phyloP scores from a whole-genome alignment of 495 filamentous ascomycete genomes.

The Penicillium taxi region DNA sequence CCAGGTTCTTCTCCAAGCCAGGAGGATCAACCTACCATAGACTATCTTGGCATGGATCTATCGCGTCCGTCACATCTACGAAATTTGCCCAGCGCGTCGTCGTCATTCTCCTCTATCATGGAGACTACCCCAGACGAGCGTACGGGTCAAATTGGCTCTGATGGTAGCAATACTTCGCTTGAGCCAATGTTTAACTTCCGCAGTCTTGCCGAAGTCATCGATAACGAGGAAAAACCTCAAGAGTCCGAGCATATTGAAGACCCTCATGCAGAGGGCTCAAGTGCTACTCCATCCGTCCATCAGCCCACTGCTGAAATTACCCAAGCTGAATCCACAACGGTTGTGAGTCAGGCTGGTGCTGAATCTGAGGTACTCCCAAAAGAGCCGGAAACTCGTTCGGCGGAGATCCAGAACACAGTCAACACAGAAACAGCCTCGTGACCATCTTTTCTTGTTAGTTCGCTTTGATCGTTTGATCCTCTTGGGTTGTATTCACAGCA shows the following conservation, averaged over 20 bases:
- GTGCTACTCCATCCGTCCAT: conserved; percentile 13
- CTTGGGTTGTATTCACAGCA: conserved; percentile 6
- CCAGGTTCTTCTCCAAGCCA: conserved; percentile 8
- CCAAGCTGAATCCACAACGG: conserved; percentile 4
- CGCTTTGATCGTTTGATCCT: not conserved
- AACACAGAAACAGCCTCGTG: conserved; percentile 26
- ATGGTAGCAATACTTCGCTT: conserved; percentile 45
- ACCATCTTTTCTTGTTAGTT: conserved; percentile 4
- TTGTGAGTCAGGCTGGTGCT: conserved; percentile 7
- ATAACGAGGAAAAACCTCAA: conserved; percentile 49
- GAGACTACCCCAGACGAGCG: conserved; percentile 53
- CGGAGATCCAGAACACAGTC: conserved; percentile 25
- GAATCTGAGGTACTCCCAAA: conserved; percentile 21
- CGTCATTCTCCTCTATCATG: conserved; percentile 63
- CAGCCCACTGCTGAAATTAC: conserved; percentile 8
- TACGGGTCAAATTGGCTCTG: conserved; percentile 26
- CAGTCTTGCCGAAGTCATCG: conserved; percentile 80
- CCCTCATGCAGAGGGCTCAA: conserved; percentile 19
- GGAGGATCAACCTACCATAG: conserved; percentile 17
- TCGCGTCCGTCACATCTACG: conserved; percentile 59
- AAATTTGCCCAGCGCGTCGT: conserved; percentile 76
- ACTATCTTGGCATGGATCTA: too few relatives aligned
- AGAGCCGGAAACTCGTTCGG: conserved; percentile 34
- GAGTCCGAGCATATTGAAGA: conserved; percentile 42
- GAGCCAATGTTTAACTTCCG: conserved; percentile 91